Evolutionary conservation across 768 basidiomycete genomes (phyloP).

Genomic region (Suillus lakei): DNA sequence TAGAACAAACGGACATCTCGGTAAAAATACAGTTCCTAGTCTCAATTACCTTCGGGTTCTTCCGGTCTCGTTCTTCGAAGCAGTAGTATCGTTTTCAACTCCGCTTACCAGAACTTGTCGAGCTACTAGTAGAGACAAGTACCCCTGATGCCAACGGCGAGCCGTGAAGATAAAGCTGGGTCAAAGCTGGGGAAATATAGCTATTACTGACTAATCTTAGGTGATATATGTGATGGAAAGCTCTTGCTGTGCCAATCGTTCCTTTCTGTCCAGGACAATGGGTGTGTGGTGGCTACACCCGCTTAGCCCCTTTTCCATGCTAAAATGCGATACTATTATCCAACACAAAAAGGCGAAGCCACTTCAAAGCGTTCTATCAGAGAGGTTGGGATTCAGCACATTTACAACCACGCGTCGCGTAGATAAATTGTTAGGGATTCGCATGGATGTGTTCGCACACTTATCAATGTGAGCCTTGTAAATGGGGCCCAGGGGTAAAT

Average conservation of each 20-base stretch:
- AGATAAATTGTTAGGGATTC: slow-evolving; percentile 50
- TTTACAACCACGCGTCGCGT: slow-evolving; percentile 55
- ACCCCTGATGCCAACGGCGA: slow-evolving; percentile 5
- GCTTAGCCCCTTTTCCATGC: neutral
- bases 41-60: neutral
- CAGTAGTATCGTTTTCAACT: no score
- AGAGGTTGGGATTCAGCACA: slow-evolving; percentile 45
- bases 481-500: slow-evolving; percentile 49
- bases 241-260: no score
- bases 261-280: neutral
- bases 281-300: neutral
- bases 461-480: slow-evolving; percentile 61
- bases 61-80: no score
- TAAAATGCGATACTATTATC: no score
- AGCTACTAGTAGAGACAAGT: no score
- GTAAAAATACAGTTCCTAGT: neutral
- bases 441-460: slow-evolving; percentile 62
- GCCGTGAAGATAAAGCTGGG: slow-evolving; percentile 20
- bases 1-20: neutral
- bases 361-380: no score
- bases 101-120: no score
- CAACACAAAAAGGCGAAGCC: no score
- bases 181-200: no score
- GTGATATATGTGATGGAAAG: no score
- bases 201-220: no score